Conservation (phyloP, 306 rosid species). For the Casuarina equisetifolia region DNA sequence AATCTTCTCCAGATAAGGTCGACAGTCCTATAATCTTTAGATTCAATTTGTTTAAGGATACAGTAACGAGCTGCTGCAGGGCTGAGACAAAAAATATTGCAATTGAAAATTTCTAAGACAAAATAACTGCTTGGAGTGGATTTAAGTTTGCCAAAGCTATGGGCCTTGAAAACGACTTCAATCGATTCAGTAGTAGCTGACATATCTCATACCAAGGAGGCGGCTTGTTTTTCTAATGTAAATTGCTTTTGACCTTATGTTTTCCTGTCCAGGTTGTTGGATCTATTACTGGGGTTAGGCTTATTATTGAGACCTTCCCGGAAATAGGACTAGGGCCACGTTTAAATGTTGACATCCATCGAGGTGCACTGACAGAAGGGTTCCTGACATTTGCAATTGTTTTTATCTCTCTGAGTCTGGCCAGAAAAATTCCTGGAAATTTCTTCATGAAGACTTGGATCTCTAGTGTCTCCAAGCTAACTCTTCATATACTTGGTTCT, state of each 20-base stretch:
- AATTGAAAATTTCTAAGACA: neutral
- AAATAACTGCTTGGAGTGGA: neutral
- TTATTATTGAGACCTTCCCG: constrained; percentile 58
- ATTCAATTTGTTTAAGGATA: neutral
- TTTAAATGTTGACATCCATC: constrained; percentile 67
- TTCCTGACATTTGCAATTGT: constrained; percentile 66
- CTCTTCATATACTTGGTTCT: constrained; percentile 82
- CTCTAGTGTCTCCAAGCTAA: constrained; percentile 75
- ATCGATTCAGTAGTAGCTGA: neutral
- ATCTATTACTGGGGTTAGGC: constrained; percentile 65
- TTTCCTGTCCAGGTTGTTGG: constrained; percentile 68
- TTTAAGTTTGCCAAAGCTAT: neutral
- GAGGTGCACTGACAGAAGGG: constrained; percentile 87
- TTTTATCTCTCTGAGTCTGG: constrained; percentile 60
- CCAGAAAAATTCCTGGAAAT: constrained; percentile 51
- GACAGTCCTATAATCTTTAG: neutral
- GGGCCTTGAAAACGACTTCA: neutral
- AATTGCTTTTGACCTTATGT: constrained; percentile 13
- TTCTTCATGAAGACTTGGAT: constrained; percentile 97
- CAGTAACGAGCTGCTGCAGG: neutral
- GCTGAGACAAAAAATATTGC: neutral
- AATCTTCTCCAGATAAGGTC: neutral
- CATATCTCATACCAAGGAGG: neutral
- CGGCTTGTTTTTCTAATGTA: constrained; percentile 6
- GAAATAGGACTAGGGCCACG: constrained; percentile 75